These are phyloP conservation scores for Aureobasidium sp. DNA, from an alignment of 2,329 filamentous ascomycete species.

Conservation along the genomic window DNA sequence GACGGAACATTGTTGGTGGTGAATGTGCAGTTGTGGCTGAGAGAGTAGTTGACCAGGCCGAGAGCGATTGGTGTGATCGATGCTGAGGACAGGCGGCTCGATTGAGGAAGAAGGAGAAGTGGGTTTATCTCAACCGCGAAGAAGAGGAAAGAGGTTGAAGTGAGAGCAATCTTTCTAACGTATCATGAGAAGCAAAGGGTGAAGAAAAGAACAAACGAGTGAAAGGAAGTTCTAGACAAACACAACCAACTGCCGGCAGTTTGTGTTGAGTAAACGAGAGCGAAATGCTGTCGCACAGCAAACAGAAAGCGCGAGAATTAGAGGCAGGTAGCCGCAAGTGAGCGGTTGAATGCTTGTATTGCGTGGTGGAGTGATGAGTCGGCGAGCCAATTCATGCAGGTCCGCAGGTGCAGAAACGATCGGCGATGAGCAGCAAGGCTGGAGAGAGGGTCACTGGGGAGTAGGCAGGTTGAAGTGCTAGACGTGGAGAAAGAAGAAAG, in stretches of 20 bases:
- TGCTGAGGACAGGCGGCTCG: background rate
- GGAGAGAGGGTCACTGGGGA: background rate
- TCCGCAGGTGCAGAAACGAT: background rate
- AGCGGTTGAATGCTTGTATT: background rate
- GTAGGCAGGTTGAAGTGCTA: background rate
- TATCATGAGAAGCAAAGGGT: background rate
- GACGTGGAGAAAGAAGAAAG: background rate
- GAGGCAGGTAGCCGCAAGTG: background rate
- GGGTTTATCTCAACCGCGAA: background rate
- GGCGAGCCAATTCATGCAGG: background rate
- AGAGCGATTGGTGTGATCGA: background rate
- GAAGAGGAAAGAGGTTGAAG: background rate
- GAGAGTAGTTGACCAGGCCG: background rate
- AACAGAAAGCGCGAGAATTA: background rate
- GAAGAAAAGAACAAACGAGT: background rate
- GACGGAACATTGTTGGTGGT: slow-evolving; percentile 12
- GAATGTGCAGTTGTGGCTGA: background rate
- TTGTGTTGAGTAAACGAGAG: background rate
- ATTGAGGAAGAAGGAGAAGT: background rate
- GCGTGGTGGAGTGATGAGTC: background rate
- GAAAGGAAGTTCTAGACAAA: background rate
- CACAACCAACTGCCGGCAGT: background rate
- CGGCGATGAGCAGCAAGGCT: background rate
- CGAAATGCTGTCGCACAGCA: background rate
- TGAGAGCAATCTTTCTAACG: background rate